A percentile compares a stretch with the other conserved stretches of the same genome.
Evolutionary conservation across 495 filamentous ascomycete genomes (phyloP).

Genomic region (Sordaria brevicollis): DNA sequence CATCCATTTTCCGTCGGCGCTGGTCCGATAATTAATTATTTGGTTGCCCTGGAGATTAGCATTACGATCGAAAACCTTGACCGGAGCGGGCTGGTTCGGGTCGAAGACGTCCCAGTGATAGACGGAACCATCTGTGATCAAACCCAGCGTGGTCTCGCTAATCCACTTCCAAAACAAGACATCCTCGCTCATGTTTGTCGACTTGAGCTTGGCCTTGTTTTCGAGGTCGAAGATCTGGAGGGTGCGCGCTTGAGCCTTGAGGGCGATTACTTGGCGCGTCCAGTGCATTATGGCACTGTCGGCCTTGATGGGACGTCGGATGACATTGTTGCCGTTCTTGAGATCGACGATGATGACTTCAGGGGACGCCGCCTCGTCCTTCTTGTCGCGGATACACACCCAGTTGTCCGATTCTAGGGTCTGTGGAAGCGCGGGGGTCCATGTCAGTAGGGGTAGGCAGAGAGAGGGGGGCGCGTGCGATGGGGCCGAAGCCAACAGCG

Average conservation of each 20-base stretch:
- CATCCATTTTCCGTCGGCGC: constrained; percentile 95
- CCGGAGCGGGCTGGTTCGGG: constrained; percentile 59
- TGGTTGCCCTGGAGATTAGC: constrained; percentile 85
- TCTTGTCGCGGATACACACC: constrained; percentile 90
- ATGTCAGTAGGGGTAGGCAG: neutral
- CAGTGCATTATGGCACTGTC: constrained; percentile 99
- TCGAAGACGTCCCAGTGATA: constrained; percentile 98
- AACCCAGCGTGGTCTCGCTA: constrained; percentile 71
- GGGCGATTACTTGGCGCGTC: constrained; percentile 86
- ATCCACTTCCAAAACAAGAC: constrained; percentile 99
- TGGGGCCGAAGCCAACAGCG: neutral
- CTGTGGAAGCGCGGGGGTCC: constrained; percentile 31
- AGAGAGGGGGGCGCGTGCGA: neutral
- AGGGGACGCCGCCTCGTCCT: constrained; percentile 64
- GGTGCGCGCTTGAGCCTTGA: constrained; percentile 83
- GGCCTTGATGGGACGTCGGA: constrained; percentile 91
- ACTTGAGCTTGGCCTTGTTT: constrained; percentile 87
- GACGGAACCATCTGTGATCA: constrained; percentile 82
- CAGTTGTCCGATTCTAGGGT: constrained; percentile 95
- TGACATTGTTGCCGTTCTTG: constrained; percentile 88
- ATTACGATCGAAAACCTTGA: constrained; percentile 89
- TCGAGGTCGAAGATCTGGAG: constrained; percentile 95
- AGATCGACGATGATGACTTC: constrained; percentile 97
- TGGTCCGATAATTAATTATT: constrained; percentile 99
- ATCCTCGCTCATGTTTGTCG: constrained; percentile 89